phyloP scores from a whole-genome alignment of 129 eudicot genomes.

The Chrysanthemum lavandulifolium region DNA sequence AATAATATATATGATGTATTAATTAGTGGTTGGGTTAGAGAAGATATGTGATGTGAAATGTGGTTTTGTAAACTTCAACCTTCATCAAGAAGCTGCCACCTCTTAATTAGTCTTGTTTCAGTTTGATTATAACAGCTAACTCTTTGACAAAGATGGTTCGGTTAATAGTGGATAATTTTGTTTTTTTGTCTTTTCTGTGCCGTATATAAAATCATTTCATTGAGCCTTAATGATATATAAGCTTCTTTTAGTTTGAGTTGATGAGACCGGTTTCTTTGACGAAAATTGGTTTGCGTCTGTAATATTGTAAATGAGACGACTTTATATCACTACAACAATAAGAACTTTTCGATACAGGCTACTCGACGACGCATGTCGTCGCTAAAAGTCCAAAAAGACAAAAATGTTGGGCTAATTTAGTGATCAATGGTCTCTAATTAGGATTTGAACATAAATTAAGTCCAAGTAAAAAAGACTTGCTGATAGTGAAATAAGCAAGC shows the following conservation, averaged over 20 bases:
- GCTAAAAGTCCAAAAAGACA: no score
- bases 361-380: no score
- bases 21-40: slow-evolving; percentile 13
- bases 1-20: neutral
- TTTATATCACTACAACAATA: no score
- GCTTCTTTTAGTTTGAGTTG: no score
- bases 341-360: no score
- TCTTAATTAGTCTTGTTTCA: slow-evolving; percentile 32
- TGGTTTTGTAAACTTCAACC: slow-evolving; percentile 40
- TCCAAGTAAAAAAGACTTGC: no score
- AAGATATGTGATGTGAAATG: slow-evolving; percentile 16
- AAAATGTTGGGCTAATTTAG: no score
- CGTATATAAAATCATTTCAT: no score
- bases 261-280: neutral
- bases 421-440: no score
- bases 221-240: no score
- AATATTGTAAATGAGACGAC: neutral
- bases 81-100: slow-evolving; percentile 61
- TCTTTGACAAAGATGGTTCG: slow-evolving; percentile 45
- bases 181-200: slow-evolving; percentile 15
- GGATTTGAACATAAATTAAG: no score
- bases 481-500: no score
- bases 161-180: slow-evolving; percentile 31
- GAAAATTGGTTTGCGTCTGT: neutral
- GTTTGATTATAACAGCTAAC: slow-evolving; percentile 43